Conservation (phyloP, 148 eudicot genomes). For the Cornus controversa region DNA sequence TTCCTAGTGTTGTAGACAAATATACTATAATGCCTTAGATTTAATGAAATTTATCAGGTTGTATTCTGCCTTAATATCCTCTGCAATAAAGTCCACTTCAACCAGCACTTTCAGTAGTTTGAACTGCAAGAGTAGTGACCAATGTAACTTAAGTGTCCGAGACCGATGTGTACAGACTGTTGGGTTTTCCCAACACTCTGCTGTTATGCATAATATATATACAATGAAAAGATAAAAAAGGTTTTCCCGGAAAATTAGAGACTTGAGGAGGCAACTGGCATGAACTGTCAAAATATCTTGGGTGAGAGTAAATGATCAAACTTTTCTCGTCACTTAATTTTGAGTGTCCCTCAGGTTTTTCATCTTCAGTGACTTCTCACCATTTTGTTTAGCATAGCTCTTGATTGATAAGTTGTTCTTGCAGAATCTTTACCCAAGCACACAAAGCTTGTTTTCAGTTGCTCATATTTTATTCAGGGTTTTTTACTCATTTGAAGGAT, state of each 20-base stretch:
- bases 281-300: background rate
- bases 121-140: background rate
- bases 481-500: background rate
- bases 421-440: background rate
- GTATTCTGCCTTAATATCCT: background rate
- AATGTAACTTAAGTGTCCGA: too few species aligned
- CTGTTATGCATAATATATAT: too few species aligned
- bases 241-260: background rate
- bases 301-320: background rate
- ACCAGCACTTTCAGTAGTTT: background rate
- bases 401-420: background rate
- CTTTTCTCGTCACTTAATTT: background rate
- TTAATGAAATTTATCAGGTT: background rate
- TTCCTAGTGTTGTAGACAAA: constrained; percentile 41
- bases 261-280: background rate
- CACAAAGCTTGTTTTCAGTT: background rate
- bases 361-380: too few species aligned
- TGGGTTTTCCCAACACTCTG: background rate
- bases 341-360: background rate
- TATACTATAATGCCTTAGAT: constrained; percentile 50
- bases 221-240: background rate
- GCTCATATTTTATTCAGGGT: background rate
- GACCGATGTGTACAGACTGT: background rate
- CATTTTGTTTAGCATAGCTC: too few species aligned
- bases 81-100: background rate